phyloP scores from a whole-genome alignment of 1,284 basidiomycete genomes.

The Ceratorhiza oryzae-sativae region DNA sequence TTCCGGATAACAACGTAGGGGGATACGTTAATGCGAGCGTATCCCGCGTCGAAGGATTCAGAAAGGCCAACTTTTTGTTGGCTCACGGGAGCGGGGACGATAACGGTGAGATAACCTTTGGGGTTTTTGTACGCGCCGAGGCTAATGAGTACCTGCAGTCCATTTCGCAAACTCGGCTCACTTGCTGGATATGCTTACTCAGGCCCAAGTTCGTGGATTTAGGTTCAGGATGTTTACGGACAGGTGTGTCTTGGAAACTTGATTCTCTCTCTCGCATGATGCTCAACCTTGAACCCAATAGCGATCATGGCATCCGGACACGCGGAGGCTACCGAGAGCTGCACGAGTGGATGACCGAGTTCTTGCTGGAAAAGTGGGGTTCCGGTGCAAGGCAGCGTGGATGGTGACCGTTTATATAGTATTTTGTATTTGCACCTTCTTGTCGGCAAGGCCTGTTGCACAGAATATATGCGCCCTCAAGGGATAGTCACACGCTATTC shows the following conservation, averaged over 20 bases:
- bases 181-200: conserved; percentile 90
- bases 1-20: conserved; percentile 74
- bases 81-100: conserved; percentile 95
- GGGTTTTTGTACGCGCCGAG: not conserved
- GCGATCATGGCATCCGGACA: conserved; percentile 77
- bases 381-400: conserved; percentile 23
- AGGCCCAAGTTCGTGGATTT: conserved; percentile 75
- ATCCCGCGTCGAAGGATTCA: conserved; percentile 84
- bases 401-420: conserved; percentile 4
- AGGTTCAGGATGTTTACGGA: conserved; percentile 97
- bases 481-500: not conserved
- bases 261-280: conserved; percentile 25
- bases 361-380: conserved; percentile 91
- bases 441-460: too few relatives aligned
- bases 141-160: conserved; percentile 53
- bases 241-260: conserved; percentile 60
- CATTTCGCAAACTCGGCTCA: conserved; percentile 92
- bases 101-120: conserved; percentile 57
- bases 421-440: not conserved
- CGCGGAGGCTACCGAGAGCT: conserved; percentile 85
- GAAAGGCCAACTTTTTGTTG: conserved; percentile 78
- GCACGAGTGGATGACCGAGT: conserved; percentile 84
- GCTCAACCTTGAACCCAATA: conserved; percentile 49
- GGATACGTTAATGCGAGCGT: conserved; percentile 90
- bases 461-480: too few relatives aligned